A percentile compares a stretch with the other conserved stretches of the same genome.
Evolutionary conservation across 1,284 basidiomycete species (phyloP).

Genomic region (Malassezia equina): DNA sequence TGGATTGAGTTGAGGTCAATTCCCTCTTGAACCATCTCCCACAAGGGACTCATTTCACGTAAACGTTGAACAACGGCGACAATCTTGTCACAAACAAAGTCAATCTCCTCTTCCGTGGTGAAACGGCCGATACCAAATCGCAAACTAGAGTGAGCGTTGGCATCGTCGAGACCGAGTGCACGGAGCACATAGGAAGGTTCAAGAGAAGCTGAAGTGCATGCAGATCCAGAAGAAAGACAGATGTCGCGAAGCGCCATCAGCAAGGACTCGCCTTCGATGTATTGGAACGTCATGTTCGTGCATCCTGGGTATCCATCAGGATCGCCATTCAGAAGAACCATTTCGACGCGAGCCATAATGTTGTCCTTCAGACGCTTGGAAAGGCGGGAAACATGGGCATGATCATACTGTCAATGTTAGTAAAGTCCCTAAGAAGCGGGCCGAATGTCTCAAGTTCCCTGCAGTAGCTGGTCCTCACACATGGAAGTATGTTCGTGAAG

Average conservation of each 20-base stretch:
- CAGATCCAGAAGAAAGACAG: conserved; percentile 91
- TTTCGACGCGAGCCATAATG: conserved; percentile 72
- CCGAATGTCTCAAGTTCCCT: conserved; percentile 68
- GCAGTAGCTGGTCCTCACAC: conserved; percentile 58
- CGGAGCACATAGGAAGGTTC: conserved; percentile 97
- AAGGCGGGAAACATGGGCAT: conserved; percentile 63
- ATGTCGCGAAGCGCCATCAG: conserved; percentile 97
- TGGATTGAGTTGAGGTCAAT: conserved; percentile 86
- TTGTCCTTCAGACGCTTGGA: conserved; percentile 72
- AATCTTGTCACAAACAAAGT: conserved; percentile 84
- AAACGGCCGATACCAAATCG: conserved; percentile 97
- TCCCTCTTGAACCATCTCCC: conserved; percentile 53
- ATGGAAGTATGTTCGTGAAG: not conserved
- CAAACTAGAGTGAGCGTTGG: conserved; percentile 96
- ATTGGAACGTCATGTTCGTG: conserved; percentile 89
- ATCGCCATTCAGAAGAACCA: conserved; percentile 90
- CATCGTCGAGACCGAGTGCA: conserved; percentile 83
- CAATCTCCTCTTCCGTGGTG: conserved; percentile 93
- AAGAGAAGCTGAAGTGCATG: conserved; percentile 93
- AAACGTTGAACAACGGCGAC: conserved; percentile 67
- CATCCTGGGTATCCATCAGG: conserved; percentile 58
- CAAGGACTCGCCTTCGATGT: conserved; percentile 93
- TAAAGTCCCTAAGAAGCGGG: not conserved
- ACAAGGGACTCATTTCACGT: conserved; percentile 57
- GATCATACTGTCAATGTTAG: conserved; percentile 58